Evolutionary conservation across 345 rosid genomes (phyloP).

Genomic region (Erysimum cheiranthoides): DNA sequence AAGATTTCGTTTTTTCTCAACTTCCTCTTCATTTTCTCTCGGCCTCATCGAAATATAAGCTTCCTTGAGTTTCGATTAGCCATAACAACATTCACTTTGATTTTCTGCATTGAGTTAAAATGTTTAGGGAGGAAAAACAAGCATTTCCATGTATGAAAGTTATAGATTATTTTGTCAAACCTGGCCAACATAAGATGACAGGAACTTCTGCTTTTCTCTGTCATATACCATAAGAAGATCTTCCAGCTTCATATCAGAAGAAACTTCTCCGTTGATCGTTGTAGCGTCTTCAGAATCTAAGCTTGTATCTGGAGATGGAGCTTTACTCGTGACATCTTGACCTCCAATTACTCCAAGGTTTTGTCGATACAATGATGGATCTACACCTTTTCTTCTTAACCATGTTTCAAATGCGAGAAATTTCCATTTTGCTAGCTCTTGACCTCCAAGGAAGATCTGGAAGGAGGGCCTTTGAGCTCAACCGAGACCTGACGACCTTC

Average conservation of each 20-base stretch:
- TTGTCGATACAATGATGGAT: constrained; percentile 75
- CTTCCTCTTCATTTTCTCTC: constrained; percentile 73
- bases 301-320: constrained; percentile 47
- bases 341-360: constrained; percentile 72
- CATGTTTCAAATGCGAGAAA: constrained; percentile 94
- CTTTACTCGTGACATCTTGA: constrained; percentile 51
- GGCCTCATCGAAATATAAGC: constrained; percentile 82
- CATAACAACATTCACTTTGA: constrained; percentile 61
- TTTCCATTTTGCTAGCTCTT: constrained; percentile 65
- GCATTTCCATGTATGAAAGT: neutral
- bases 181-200: constrained; percentile 90
- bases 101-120: constrained; percentile 60
- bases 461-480: constrained; percentile 50
- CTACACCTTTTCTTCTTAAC: constrained; percentile 87
- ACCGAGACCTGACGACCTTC: constrained; percentile 45
- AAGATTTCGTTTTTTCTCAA: constrained; percentile 74
- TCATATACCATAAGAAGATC: constrained; percentile 85
- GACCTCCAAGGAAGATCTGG: constrained; percentile 64
- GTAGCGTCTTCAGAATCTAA: constrained; percentile 47
- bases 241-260: constrained; percentile 76
- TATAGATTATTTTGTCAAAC: constrained; percentile 50
- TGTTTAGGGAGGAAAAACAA: neutral
- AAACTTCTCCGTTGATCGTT: constrained; percentile 51
- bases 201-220: constrained; percentile 80
- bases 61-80: constrained; percentile 73